Base-by-base conservation (phyloP, 2,329 filamentous ascomycete species). In the Pseudocercospora musae region DNA sequence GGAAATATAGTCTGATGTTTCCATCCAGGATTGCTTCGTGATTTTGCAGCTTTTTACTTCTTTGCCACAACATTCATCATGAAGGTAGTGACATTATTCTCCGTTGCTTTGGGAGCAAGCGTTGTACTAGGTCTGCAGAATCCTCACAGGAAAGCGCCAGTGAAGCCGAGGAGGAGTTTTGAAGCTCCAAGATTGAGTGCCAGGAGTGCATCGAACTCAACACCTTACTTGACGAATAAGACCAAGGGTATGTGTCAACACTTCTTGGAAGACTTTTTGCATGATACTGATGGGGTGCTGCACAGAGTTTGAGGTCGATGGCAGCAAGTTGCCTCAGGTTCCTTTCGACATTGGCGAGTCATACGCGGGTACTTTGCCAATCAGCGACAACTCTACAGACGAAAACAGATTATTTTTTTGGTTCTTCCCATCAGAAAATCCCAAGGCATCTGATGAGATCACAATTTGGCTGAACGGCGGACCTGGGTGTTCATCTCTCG, bases 381-480 rank as follows among this genome's bases (percentile, higher is more conserved):
- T 73, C 54, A 61, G 67, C 33, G 54, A 58, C 31, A 70, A 69
- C 42, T 44, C 60, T 13, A 80, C 82, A 62, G 78, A 81, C 33
- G 76, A 77, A 0, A 70, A 69, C 20, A 63, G 69, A 25, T 72
- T 84, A 0, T 84, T 77, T 66, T 83, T 82, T 65, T 78, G 78
- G 78, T 80, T 81, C 66, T 81, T 81, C 62, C 80, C 81, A 33
- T 79, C 79, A 1, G 75, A 73, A 6, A 78, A 80, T 49, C 76
- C 77, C 2, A 73, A 74, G 10, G 78, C 78, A 10, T 75, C 75
- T 3, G 79, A 82, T 48, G 73, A 76, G 59, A 72, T 76, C 31
- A 40, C 42, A 50, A 33, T 56, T 29, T 42, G 25, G 23, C 67
- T 77, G 21, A 76, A 76, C 40, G 75, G 71, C 11, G 68, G 69